Base-by-base conservation (phyloP, 2,329 filamentous ascomycete species). In the Zopfia rhizophila region DNA sequence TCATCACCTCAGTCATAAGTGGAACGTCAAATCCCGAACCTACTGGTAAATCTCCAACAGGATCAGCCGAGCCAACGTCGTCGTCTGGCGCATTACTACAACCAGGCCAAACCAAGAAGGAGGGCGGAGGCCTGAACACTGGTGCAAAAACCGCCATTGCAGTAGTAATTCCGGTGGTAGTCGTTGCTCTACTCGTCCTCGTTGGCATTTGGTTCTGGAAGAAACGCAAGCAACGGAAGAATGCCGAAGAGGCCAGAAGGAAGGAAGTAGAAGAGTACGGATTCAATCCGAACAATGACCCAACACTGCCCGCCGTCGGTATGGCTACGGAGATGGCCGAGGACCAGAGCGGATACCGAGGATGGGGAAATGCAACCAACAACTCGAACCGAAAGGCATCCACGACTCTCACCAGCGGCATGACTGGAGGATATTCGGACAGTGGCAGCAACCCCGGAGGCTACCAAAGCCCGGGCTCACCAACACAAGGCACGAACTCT, bases 211-310 rank as follows among this genome's bases (percentile, higher is more conserved):
- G 89, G 71, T 84, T 93, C 65, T 99, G 91, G 91, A 86, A 90
- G 68, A 91, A 86, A 76, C 88, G 91, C 53, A 96, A 95, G 76
- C 86, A 89, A 63, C 85, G 87, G 55, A 94, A 91, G 78, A 84
- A 85, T 53, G 89, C 88, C 11, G 91, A 94, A 66, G 94, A 97
- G 68, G 85, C 92, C 62, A 85, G 94, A 38, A 85, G 92, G 54
- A 97, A 97, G 76, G 94, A 99, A 73, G 91, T 97, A 8, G 93
- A 97, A 70, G 94, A 97, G 68, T 97, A 97, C 69, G 88, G 89
- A 22, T 97, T 92, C 78, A 97, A 97, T 71, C 94, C 94, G n/a
- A 97, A 97, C 73, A 87, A 91, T 49, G 92, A 97, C 67, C 91
- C 92, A 1, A 91, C 89, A 1, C 79, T 96, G 10, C 85, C 85